Base-by-base conservation (phyloP, 352 stramenopile species). In the Pythium scleroteichum region DNA sequence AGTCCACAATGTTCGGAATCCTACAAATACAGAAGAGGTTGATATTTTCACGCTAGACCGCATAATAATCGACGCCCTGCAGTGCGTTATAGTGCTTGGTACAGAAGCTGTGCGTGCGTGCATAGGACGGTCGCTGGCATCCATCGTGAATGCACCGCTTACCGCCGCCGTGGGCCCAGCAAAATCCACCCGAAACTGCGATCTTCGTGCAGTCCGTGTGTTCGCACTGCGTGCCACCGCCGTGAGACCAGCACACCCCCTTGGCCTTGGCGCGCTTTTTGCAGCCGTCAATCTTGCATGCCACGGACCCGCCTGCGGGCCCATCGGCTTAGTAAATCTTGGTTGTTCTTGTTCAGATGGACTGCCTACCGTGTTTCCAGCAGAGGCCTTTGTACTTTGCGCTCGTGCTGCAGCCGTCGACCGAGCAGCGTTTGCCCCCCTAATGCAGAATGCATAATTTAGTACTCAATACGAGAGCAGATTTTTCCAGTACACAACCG, bases 191-290 rank as follows among this genome's bases (percentile, higher is more conserved):
- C 23, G 59, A 67, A 16, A 67, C 45, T 6, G 66, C 60, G 35
- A 69, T 58, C 48, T 54, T 84, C 1, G 39, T 40, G 58, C 75
- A 84, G 20, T 53, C 46, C 6, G 8, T 19, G 8, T 46, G 19
- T 1, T 23, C 59, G 59, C 75, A 83, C 48, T 68, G 71, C 27
- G 64, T 78, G 38, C 72, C 75, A 3, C 75, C 75, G 50, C 75
- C 72, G 45, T 83, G 75, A 5, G 71, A 64, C 75, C 75, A 83
- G 55, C 75, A 83, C 20, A 81, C 42, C 2, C 75, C 75, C 14
- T 68, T 59, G 2, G 75, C 70, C 48, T 84, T 81, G 32, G 59
- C 72, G 33, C 72, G 64, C 14, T 63, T 61, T 3, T 65, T 53
- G 32, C 75, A 83, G 8, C 62, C 72, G 14, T 73, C 61, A 14